Percentiles rank a stretch among this genome's conserved stretches.
These are phyloP conservation scores for Backusella australiensis DNA, from an alignment of 192 early-diverging fungal genomes.

Conservation along the genomic window DNA sequence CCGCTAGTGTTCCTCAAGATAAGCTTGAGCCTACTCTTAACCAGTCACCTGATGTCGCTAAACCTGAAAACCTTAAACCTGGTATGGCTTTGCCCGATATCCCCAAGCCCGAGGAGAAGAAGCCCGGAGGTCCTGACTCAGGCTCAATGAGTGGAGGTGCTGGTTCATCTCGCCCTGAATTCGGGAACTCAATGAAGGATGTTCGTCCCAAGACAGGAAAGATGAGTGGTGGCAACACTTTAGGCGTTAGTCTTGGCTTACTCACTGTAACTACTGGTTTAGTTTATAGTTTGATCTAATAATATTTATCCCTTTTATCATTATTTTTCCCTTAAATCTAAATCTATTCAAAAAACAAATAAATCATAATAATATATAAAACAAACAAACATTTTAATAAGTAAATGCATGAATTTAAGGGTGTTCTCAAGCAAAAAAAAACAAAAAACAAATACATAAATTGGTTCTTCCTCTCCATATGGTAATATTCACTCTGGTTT, in stretches of 20 bases:
- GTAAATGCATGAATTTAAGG: background rate
- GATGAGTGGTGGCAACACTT: background rate
- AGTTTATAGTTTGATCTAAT: background rate
- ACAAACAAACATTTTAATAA: background rate
- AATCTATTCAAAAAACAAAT: background rate
- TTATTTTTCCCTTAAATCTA: background rate
- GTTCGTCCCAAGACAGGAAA: background rate
- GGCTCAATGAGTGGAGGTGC: background rate
- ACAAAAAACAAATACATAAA: background rate
- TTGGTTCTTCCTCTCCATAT: too few species aligned
- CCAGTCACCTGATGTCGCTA: conserved; percentile 1
- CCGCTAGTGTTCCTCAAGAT: background rate
- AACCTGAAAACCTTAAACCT: background rate
- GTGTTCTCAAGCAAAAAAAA: too few species aligned
- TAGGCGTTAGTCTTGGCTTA: background rate
- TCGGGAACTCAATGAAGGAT: background rate
- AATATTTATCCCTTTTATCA: background rate
- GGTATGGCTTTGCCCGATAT: background rate
- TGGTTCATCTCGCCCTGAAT: background rate
- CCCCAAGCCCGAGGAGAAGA: background rate
- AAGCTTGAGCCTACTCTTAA: conserved; percentile 22
- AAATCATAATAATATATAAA: background rate
- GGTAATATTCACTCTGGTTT: too few species aligned
- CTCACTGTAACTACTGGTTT: conserved; percentile 2
- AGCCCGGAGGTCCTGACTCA: background rate